Evolutionary conservation across 2,329 filamentous ascomycete species (phyloP), one percentile per base, ranked within the genome.

Genomic region (Phyllosticta citribraziliensis): DNA sequence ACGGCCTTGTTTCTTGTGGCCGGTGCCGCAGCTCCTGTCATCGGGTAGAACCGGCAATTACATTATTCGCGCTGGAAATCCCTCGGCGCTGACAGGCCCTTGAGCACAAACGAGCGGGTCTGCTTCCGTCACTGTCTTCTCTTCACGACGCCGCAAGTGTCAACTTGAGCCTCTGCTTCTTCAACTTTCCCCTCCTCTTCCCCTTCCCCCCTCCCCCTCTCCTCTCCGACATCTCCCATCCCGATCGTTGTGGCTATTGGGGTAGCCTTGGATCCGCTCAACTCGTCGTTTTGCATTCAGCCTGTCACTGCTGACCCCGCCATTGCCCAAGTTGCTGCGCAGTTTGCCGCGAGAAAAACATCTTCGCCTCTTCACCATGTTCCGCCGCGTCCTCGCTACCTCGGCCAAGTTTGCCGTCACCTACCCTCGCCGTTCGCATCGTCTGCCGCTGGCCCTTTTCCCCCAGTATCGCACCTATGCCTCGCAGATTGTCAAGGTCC

Each of bases 401-500:
- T 61, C 60, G 55, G 55, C 56, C 55, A 50, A 55, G 50, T 61
- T 61, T 67, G 22, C 64, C 64, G 59, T 65, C 64, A 35, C 52
- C 63, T 51, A 67, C 65, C 61, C 65, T 65, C 61, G 65, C 68
- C 55, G 57, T 62, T 56, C 72, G 69, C 64, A 70, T 66, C 68
- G 74, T 71, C 65, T 70, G 55, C 60, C 60, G 30, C 55, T 52
- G 52, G 40, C 57, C 27, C 60, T 61, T 40, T 61, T 70, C 64
- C 67, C 70, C 53, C 71, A 73, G 64, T 69, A 66, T 59, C 69
- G 73, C 64, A 70, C 62, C 63, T 75, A 74, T 69, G 72, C 92
- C 73, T 91, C 96, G 72, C 87, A 84, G 67, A 78, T 93, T 65
- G 86, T 99, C 75, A 93, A 97, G 79, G 94, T 97, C 67, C 94